Evolutionary conservation across 2,329 filamentous ascomycete genomes (phyloP).

Genomic region (Xylariaceae sp.): DNA sequence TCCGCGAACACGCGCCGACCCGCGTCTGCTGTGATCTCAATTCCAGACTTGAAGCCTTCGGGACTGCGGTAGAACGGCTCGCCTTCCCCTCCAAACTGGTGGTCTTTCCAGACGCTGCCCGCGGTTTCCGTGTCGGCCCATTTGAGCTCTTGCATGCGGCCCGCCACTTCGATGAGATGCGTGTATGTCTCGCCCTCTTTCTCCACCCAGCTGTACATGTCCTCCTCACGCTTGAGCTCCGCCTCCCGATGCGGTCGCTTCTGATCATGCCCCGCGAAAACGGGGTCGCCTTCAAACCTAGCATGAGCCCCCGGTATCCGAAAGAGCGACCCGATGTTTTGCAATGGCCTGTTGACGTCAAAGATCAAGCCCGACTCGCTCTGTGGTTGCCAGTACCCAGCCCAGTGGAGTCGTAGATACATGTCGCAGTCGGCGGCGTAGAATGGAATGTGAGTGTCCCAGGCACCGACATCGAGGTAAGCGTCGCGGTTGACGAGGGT

Average conservation of each 20-base stretch:
- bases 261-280: conserved; percentile 18
- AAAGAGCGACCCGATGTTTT: conserved; percentile 41
- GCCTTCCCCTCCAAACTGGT: conserved; percentile 38
- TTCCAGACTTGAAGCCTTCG: conserved; percentile 33
- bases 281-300: conserved; percentile 31
- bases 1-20: conserved; percentile 34
- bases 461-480: conserved; percentile 40
- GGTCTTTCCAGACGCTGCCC: conserved; percentile 38
- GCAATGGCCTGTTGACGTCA: conserved; percentile 39
- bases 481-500: conserved; percentile 44
- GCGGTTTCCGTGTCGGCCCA: conserved; percentile 17
- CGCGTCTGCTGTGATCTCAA: conserved; percentile 33
- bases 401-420: conserved; percentile 40
- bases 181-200: conserved; percentile 34
- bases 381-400: conserved; percentile 37
- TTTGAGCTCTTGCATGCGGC: conserved; percentile 30
- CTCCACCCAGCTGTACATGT: conserved; percentile 29
- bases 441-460: conserved; percentile 48
- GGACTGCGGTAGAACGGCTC: conserved; percentile 42
- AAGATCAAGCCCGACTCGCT: conserved; percentile 38
- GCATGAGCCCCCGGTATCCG: conserved; percentile 35
- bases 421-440: conserved; percentile 45
- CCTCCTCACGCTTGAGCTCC: conserved; percentile 27
- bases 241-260: conserved; percentile 22
- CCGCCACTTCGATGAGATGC: conserved; percentile 31